A percentile compares a stretch with the other conserved stretches of the same genome.
phyloP scores from a whole-genome alignment of 2,329 filamentous ascomycete genomes.

The Fusarium guadeloupense region DNA sequence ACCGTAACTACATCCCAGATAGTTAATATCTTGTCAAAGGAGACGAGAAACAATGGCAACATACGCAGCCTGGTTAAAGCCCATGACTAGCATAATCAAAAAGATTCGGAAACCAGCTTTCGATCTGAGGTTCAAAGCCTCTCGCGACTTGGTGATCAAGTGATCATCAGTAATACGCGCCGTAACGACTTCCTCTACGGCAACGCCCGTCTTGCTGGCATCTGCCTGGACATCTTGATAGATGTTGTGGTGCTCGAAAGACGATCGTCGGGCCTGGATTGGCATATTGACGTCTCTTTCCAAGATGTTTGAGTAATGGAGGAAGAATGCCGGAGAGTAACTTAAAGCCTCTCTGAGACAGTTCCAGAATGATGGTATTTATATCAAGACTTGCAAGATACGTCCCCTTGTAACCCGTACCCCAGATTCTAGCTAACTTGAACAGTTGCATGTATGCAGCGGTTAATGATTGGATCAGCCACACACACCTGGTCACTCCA shows the following conservation, averaged over 20 bases:
- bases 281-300: not conserved
- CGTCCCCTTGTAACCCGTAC: not conserved
- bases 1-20: slow-evolving; percentile 19
- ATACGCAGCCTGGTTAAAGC: slow-evolving; percentile 22
- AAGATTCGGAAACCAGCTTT: slow-evolving; percentile 31
- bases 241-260: slow-evolving; percentile 9
- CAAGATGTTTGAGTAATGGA: not conserved
- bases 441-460: not conserved
- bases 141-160: slow-evolving; percentile 28
- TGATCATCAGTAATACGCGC: slow-evolving; percentile 36
- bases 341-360: not conserved
- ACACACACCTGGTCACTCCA: not conserved
- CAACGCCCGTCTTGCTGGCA: slow-evolving; percentile 32
- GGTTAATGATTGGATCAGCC: not conserved
- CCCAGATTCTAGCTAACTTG: not conserved
- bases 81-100: slow-evolving; percentile 32
- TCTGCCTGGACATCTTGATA: slow-evolving; percentile 34
- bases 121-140: slow-evolving; percentile 30
- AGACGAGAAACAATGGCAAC: not conserved
- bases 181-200: slow-evolving; percentile 35
- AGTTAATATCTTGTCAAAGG: not conserved
- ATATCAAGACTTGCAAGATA: not conserved
- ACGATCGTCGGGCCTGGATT: slow-evolving; percentile 2
- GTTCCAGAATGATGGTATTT: not conserved
- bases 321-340: not conserved